Conservation (phyloP, 2,329 filamentous ascomycete species). For the Rachicladosporium sp. region DNA sequence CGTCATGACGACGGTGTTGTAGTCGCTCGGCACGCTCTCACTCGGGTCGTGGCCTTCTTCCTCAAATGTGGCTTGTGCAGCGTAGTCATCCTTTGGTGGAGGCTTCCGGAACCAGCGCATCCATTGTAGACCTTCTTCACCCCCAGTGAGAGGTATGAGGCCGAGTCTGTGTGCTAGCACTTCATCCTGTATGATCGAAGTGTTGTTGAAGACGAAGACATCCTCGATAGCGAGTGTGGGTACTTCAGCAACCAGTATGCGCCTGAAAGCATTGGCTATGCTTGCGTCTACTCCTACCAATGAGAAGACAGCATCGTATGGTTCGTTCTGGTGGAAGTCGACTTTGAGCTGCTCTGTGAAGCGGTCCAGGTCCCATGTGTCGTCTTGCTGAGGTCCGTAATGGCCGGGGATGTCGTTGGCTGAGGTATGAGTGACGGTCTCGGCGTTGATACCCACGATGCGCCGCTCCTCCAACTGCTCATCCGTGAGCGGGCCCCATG, state of each 20-base stretch:
- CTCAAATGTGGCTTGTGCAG: slow-evolving; percentile 27
- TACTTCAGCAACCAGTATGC: slow-evolving; percentile 89
- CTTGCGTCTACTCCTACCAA: slow-evolving; percentile 84
- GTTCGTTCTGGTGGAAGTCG: slow-evolving; percentile 72
- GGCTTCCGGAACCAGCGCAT: slow-evolving; percentile 73
- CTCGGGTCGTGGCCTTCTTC: slow-evolving; percentile 32
- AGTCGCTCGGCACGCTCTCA: slow-evolving; percentile 50
- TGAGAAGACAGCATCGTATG: slow-evolving; percentile 72
- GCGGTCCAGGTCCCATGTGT: slow-evolving; percentile 61
- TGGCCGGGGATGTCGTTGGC: slow-evolving; percentile 89
- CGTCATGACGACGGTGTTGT: slow-evolving; percentile 73
- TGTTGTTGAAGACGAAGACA: slow-evolving; percentile 91
- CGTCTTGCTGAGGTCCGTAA: slow-evolving; percentile 69
- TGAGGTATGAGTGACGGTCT: slow-evolving; percentile 79
- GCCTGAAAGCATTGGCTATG: slow-evolving; percentile 92
- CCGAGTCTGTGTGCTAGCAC: slow-evolving; percentile 84
- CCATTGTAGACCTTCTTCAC: slow-evolving; percentile 64
- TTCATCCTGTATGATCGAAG: slow-evolving; percentile 94
- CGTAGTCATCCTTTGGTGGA: slow-evolving; percentile 43
- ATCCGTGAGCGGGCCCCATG: slow-evolving; percentile 27
- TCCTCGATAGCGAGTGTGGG: slow-evolving; percentile 89
- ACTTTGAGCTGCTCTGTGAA: slow-evolving; percentile 64
- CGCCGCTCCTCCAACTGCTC: slow-evolving; percentile 55
- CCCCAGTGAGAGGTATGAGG: slow-evolving; percentile 76
- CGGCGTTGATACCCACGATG: slow-evolving; percentile 76